These are phyloP conservation scores for Hansenula sp. DNA, from an alignment of 1,139 yeast species.

Conservation along the genomic window DNA sequence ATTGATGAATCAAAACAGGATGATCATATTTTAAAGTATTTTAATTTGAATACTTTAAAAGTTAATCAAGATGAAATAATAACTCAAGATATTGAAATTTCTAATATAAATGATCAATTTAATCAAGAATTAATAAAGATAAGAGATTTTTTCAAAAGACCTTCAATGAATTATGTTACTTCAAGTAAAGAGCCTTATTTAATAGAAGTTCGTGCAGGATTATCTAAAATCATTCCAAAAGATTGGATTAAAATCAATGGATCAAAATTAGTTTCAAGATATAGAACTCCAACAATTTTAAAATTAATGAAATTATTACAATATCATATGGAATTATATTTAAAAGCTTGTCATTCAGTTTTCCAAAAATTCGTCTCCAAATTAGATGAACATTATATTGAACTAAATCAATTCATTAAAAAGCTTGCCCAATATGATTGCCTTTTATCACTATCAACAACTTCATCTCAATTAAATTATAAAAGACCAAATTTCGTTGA, in stretches of 20 bases:
- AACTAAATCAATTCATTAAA: slow-evolving; percentile 46
- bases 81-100: slow-evolving; percentile 38
- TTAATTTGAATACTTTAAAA: slow-evolving; percentile 36
- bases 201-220: slow-evolving; percentile 64
- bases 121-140: slow-evolving; percentile 47
- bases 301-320: slow-evolving; percentile 51
- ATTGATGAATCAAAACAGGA: slow-evolving; percentile 44
- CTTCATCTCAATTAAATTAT: slow-evolving; percentile 49
- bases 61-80: slow-evolving; percentile 39
- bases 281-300: slow-evolving; percentile 57
- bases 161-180: slow-evolving; percentile 52
- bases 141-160: slow-evolving; percentile 46
- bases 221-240: slow-evolving; percentile 51
- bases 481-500: slow-evolving; percentile 55
- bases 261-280: slow-evolving; percentile 69
- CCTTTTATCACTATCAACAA: slow-evolving; percentile 64
- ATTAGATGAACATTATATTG: slow-evolving; percentile 45
- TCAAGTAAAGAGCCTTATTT: slow-evolving; percentile 65
- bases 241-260: slow-evolving; percentile 77
- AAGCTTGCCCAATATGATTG: slow-evolving; percentile 69
- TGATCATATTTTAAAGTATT: slow-evolving; percentile 49
- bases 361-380: slow-evolving; percentile 47
- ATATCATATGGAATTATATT: slow-evolving; percentile 59
- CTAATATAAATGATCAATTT: slow-evolving; percentile 36
- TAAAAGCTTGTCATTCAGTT: slow-evolving; percentile 50